Evolutionary conservation across 108 stramenopile genomes (phyloP).

Genomic region (Cyclostephanos invisitatus): DNA sequence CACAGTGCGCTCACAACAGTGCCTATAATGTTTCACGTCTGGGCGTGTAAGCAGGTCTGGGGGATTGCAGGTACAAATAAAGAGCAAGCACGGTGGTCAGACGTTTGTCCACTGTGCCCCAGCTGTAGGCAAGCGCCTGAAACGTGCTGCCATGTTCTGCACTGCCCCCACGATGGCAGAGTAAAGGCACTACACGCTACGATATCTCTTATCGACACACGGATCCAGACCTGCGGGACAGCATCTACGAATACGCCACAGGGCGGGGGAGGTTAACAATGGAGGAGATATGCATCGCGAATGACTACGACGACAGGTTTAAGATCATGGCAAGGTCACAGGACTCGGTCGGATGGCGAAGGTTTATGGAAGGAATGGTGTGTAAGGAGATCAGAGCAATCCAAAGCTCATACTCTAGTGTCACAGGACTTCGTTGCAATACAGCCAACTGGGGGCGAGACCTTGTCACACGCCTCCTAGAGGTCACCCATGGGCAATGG

Average conservation of each 20-base stretch:
- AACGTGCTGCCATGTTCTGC: background rate
- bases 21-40: conserved; percentile 7
- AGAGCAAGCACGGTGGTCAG: background rate
- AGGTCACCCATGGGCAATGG: background rate
- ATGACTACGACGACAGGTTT: background rate
- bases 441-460: background rate
- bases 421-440: too few species aligned
- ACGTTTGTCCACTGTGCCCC: background rate
- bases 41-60: conserved; percentile 7
- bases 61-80: conserved; percentile 8
- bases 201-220: background rate
- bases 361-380: background rate
- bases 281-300: background rate
- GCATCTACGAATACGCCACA: background rate
- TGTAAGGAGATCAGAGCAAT: too few species aligned
- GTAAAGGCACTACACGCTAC: background rate
- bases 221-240: background rate
- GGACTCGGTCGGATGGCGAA: conserved; percentile 17
- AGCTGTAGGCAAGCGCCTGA: background rate
- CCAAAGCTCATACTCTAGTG: too few species aligned
- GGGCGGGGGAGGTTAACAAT: background rate
- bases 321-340: background rate
- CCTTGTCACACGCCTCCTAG: conserved; percentile 1
- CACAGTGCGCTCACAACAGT: background rate
- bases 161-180: background rate